Base-by-base conservation (phyloP, 169 alveolate genomes). In the Plasmodium knowlesi region DNA sequence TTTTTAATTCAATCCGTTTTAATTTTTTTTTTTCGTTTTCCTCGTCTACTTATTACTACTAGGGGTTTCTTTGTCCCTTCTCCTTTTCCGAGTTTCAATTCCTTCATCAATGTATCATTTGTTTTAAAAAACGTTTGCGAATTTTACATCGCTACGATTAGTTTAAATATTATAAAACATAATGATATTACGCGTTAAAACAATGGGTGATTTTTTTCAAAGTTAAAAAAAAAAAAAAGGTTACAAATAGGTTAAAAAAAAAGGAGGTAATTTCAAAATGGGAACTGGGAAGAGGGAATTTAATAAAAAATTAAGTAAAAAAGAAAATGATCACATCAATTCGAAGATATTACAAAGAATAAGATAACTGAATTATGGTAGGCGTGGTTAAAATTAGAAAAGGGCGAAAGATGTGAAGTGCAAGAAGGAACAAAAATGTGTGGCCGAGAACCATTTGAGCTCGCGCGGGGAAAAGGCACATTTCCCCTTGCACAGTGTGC, bases 241-340 rank as follows among this genome's bases (percentile, higher is more conserved):
- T 16, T 70, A 79, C 67, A 79, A 79, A 79, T 41, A 32, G 32
- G 71, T 79, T 32, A 32, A 79, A 79, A 81, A 81, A 81, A 53
- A 34, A 34, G 2, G 28, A 5, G 12, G 67, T 43, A 16, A 10
- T 50, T 22, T 81, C 67, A 22, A 81, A 25, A 22, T 22, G 67
- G 67, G 12, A 81, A 81, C 30, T 73, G 41, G 28, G 14, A 32
- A 30, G 39, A 30, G 16, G 22, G 14, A 10, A n/a, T 22, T 34
- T 74, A 32, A 32, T 32, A 39, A 74, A 16, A 5, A 74, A 74
- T 71, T 19, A 74, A 32, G n/a, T 74, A 74, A 32, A 67, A 67
- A 67, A 19, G 76, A 67, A 67, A 67, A 25, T 67, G 76, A 67
- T 25, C 30, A 67, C 76, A 25, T 67, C 3, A 67, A 67, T 67